Conservation (phyloP, 2,329 filamentous ascomycete species). For the Stagonosporopsis chrysanthemi region DNA sequence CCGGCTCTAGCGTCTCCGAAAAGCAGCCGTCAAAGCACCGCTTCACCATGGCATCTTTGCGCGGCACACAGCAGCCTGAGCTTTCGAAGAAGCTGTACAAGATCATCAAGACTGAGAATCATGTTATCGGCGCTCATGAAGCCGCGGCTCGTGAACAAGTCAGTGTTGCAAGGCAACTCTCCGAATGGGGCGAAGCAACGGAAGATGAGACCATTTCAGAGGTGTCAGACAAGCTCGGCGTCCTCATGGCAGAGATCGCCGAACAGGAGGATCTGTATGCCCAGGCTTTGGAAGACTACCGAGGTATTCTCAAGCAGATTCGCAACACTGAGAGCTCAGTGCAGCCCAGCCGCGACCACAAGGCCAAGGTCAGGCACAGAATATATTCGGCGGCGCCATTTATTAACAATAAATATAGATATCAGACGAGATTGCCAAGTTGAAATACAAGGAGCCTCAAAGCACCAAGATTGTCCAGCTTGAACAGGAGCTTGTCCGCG, state of each 20-base stretch:
- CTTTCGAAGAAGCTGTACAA: conserved; percentile 87
- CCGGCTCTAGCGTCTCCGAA: conserved; percentile 52
- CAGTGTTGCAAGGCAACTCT: conserved; percentile 86
- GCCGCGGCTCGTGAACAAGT: conserved; percentile 83
- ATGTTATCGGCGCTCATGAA: conserved; percentile 84
- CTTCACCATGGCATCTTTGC: conserved; percentile 87
- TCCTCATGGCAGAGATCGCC: conserved; percentile 88
- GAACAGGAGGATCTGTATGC: conserved; percentile 92
- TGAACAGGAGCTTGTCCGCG: conserved; percentile 95
- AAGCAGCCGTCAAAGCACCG: conserved; percentile 65
- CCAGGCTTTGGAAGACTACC: conserved; percentile 84
- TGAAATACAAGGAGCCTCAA: conserved; percentile 91
- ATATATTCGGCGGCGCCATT: neutral
- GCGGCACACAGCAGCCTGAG: conserved; percentile 84
- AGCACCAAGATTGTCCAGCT: conserved; percentile 81
- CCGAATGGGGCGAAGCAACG: conserved; percentile 95
- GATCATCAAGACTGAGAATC: conserved; percentile 94
- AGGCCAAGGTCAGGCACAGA: conserved; percentile 66
- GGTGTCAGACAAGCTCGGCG: conserved; percentile 93
- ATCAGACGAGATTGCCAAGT: conserved; percentile 86
- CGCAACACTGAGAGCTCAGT: conserved; percentile 95
- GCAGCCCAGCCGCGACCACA: conserved; percentile 87
- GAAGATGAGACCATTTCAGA: conserved; percentile 87
- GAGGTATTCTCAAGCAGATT: conserved; percentile 85
- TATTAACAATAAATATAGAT: conserved; percentile 58